Base-by-base conservation (phyloP, 106 monocot genomes). In the Allium sativum region DNA sequence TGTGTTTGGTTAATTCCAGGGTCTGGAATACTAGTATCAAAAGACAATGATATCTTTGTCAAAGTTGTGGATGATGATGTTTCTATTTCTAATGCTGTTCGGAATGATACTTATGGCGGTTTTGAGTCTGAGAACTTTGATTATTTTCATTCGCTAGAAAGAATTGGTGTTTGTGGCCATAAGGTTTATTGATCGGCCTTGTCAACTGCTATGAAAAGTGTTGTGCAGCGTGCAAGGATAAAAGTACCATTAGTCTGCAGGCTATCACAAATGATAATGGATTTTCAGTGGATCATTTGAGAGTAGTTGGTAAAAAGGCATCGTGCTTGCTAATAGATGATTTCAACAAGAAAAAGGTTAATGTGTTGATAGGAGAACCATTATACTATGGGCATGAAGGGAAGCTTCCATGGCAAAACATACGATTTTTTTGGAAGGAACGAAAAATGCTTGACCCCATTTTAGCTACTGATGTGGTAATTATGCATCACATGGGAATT, bases 311-410 rank as follows among this genome's bases (percentile, higher is more conserved):
- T 45, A 84, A 71, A 73, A 88, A 62, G 58, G 68, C 71, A 62
- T 70, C 91, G 56, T 80, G 43, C 65, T 66, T 87, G 63, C 63
- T 68, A 51, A n/a, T 14, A 54, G 75, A 79, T 70, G 70, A 82
- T 65, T 50, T 72, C 22, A 61, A 50, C 58, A 68, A 58, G 31
- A 68, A 72, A 64, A 91, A 98, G 91, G 59, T 96, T 70, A 82
- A 98, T 74, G 20, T 98, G 42, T 78, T 91, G 54, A 57, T 98
- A 19, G 91, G 69, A 46, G 96, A 91, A 67, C 96, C 96, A 61
- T 98, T 91, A 73, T 98, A 84, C 70, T 75, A 70, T 74, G 91
- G 91, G 80, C 78, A 72, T 76, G 96, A 98, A 73, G 90, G 87
- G 56, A 75, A 84, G 70, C 80, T 98, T 63, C 96, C 96, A 45